Percentiles rank a stretch among this genome's conserved stretches.
phyloP scores from a whole-genome alignment of 164 flowering plant genomes.

The Vitis rotundifolia region DNA sequence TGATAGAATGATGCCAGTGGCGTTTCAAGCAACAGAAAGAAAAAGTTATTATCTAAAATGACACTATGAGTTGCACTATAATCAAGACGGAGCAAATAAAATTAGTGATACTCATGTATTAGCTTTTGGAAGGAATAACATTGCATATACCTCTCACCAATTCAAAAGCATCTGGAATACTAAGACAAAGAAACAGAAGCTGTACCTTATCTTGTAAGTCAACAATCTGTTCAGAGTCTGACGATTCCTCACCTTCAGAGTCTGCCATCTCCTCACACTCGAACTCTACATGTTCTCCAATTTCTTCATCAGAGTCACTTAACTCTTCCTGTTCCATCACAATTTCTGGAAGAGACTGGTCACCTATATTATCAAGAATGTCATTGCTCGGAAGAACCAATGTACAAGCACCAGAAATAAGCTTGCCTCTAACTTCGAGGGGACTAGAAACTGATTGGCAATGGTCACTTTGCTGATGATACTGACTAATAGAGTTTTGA shows the following conservation, averaged over 20 bases:
- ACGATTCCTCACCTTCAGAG: slow-evolving; percentile 80
- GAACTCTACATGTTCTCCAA: slow-evolving; percentile 82
- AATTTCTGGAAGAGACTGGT: slow-evolving; percentile 68
- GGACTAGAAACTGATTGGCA: background rate
- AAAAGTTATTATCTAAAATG: no score
- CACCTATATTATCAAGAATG: slow-evolving; percentile 32
- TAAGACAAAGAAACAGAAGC: slow-evolving; percentile 7
- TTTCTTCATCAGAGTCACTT: slow-evolving; percentile 95
- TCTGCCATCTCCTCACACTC: slow-evolving; percentile 97
- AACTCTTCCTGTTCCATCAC: slow-evolving; percentile 99
- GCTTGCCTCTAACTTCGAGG: background rate
- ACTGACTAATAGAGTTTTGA: background rate
- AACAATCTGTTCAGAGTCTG: slow-evolving; percentile 39
- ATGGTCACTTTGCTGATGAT: slow-evolving; percentile 5
- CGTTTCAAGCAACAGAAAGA: no score
- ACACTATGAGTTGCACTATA: no score
- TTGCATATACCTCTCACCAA: background rate
- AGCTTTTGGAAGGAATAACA: no score
- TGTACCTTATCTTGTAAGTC: slow-evolving; percentile 53
- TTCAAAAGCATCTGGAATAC: slow-evolving; percentile 5
- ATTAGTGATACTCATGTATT: no score
- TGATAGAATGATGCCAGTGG: no score
- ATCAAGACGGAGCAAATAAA: no score
- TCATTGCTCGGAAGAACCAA: slow-evolving; percentile 15
- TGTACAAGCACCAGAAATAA: slow-evolving; percentile 17